phyloP scores from a whole-genome alignment of 2,329 filamentous ascomycete genomes.

The Penicillium polonicum region DNA sequence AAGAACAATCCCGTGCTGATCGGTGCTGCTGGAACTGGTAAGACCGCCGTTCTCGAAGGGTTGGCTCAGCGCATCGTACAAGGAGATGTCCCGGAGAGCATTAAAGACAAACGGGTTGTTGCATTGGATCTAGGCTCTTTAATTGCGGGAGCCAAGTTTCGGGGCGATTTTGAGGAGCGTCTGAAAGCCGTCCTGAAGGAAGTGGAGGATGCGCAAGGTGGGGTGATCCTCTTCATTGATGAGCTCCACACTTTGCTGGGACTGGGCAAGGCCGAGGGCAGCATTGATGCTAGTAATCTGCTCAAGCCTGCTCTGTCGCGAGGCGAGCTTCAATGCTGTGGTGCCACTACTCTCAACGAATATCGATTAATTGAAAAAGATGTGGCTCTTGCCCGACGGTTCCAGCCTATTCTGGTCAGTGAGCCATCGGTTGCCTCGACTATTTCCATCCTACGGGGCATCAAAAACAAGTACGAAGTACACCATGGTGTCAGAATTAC shows the following conservation, averaged over 20 bases:
- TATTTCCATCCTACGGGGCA: conserved; percentile 90
- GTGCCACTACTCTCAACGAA: conserved; percentile 88
- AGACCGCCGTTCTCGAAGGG: conserved; percentile 90
- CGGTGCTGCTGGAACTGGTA: conserved; percentile 84
- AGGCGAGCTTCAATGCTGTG: conserved; percentile 91
- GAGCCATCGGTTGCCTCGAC: conserved; percentile 91
- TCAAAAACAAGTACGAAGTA: conserved; percentile 97
- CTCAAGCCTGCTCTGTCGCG: conserved; percentile 90
- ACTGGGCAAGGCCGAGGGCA: conserved; percentile 90
- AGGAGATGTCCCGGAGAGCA: conserved; percentile 91
- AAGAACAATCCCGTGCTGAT: conserved; percentile 98
- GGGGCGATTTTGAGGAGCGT: conserved; percentile 94
- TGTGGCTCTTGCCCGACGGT: conserved; percentile 83
- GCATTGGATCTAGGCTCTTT: conserved; percentile 84
- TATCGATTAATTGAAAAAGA: conserved; percentile 96
- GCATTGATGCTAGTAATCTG: conserved; percentile 92
- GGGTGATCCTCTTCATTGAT: conserved; percentile 92
- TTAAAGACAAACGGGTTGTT: conserved; percentile 91
- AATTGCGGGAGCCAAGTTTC: conserved; percentile 92
- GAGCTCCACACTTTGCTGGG: conserved; percentile 90
- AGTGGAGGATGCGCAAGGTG: conserved; percentile 82
- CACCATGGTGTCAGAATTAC: conserved; percentile 96
- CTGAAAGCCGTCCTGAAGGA: conserved; percentile 89
- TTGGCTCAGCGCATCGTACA: conserved; percentile 84
- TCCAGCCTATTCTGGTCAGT: conserved; percentile 91